These are phyloP conservation scores for Acmispon strigosus DNA, from an alignment of 306 rosid species.

Conservation along the genomic window DNA sequence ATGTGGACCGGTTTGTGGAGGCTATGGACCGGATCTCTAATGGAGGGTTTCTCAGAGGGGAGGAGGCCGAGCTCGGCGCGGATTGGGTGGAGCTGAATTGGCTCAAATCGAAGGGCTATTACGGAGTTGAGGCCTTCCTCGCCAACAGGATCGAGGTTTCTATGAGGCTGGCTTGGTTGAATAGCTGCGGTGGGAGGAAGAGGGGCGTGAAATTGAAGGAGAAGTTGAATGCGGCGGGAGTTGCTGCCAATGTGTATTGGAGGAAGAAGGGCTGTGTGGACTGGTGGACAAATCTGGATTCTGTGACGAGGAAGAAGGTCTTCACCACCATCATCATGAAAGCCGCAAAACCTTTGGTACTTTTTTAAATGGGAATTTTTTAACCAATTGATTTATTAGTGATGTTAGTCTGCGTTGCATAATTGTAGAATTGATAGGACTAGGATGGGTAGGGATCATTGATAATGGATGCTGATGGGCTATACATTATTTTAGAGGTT, in stretches of 20 bases:
- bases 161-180: slow-evolving; percentile 79
- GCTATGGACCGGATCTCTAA: slow-evolving; percentile 56
- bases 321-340: slow-evolving; percentile 48
- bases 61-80: slow-evolving; percentile 50
- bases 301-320: slow-evolving; percentile 36
- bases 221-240: slow-evolving; percentile 41
- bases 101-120: slow-evolving; percentile 79
- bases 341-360: slow-evolving; percentile 71
- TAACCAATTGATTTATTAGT: neutral
- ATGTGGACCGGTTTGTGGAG: slow-evolving; percentile 50
- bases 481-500: neutral
- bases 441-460: neutral
- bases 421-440: neutral
- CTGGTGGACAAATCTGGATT: slow-evolving; percentile 79
- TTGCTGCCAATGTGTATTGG: slow-evolving; percentile 67
- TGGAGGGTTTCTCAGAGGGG: slow-evolving; percentile 71
- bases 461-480: neutral
- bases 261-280: slow-evolving; percentile 89
- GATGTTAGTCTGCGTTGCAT: neutral
- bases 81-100: slow-evolving; percentile 82
- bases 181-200: slow-evolving; percentile 44
- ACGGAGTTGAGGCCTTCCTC: slow-evolving; percentile 63
- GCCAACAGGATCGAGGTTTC: slow-evolving; percentile 75
- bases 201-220: slow-evolving; percentile 81
- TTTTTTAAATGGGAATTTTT: slow-evolving; percentile 12